Evolutionary conservation across 2,329 filamentous ascomycete species (phyloP).

Genomic region (Botrytis hyacinthi): DNA sequence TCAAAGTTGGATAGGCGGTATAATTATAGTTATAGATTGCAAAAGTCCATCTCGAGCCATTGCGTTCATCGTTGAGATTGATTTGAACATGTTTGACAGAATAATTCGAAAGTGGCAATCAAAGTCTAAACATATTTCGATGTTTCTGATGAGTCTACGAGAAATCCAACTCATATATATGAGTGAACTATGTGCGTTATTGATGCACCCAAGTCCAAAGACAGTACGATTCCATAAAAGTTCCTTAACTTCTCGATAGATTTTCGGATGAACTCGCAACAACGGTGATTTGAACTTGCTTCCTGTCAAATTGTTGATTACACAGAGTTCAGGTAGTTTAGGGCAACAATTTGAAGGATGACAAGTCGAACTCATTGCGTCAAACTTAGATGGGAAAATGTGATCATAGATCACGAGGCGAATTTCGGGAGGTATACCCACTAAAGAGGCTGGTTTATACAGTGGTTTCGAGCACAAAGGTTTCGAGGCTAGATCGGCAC

Average conservation of each 20-base stretch:
- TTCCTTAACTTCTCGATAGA: not conserved
- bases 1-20: not conserved
- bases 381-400: not conserved
- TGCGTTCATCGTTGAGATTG: not conserved
- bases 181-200: not conserved
- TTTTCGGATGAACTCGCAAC: not conserved
- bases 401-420: not conserved
- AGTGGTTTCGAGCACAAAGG: not conserved
- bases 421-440: not conserved
- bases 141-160: not conserved
- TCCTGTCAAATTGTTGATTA: not conserved
- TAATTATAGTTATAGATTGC: not conserved
- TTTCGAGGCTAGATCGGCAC: not conserved
- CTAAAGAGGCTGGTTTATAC: not conserved
- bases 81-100: not conserved
- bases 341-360: not conserved
- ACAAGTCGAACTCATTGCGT: not conserved
- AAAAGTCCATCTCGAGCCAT: not conserved
- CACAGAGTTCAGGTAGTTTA: not conserved
- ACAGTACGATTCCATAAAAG: not conserved
- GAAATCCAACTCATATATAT: no score
- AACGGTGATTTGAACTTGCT: not conserved
- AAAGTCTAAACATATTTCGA: not conserved
- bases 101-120: accelerated
- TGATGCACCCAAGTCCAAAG: not conserved